These are phyloP conservation scores for Rhipidocladum racemiflorum DNA, from an alignment of 176 grass and related monocot genomes.

Conservation along the genomic window DNA sequence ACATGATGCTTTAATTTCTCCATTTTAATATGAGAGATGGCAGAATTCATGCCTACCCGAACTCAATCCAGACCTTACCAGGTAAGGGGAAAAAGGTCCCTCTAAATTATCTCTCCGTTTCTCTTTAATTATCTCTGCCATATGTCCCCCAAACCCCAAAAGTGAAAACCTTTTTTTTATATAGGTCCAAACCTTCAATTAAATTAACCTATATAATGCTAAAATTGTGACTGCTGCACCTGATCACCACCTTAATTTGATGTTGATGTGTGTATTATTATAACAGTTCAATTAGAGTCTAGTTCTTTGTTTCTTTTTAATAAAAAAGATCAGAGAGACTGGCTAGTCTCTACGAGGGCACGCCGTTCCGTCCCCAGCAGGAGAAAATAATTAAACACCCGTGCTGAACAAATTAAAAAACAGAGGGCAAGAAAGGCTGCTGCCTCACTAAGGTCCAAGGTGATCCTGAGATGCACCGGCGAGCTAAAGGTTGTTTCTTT, in stretches of 20 bases:
- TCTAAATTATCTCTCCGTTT: neutral
- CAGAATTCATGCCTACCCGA: slow-evolving; percentile 39
- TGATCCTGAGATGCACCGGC: neutral
- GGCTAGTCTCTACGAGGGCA: too few relatives aligned
- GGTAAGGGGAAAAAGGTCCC: slow-evolving; percentile 30
- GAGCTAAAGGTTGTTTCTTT: neutral
- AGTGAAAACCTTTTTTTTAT: neutral
- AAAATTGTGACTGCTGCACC: neutral
- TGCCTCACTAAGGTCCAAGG: neutral
- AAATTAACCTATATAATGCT: neutral
- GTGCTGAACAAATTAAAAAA: neutral
- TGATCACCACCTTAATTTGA: neutral
- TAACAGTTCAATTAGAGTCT: neutral
- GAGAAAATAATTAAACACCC: neutral
- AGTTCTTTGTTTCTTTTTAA: neutral
- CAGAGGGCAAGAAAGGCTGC: neutral
- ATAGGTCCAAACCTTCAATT: too few relatives aligned
- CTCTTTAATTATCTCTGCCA: neutral
- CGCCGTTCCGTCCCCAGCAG: neutral
- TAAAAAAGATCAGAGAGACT: neutral
- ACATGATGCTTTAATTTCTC: neutral
- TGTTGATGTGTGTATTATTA: neutral
- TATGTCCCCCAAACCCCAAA: neutral
- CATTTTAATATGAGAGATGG: slow-evolving; percentile 16
- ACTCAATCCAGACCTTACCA: slow-evolving; percentile 18